phyloP scores from a whole-genome alignment of 2,329 filamentous ascomycete genomes.

The Botrytis elliptica region DNA sequence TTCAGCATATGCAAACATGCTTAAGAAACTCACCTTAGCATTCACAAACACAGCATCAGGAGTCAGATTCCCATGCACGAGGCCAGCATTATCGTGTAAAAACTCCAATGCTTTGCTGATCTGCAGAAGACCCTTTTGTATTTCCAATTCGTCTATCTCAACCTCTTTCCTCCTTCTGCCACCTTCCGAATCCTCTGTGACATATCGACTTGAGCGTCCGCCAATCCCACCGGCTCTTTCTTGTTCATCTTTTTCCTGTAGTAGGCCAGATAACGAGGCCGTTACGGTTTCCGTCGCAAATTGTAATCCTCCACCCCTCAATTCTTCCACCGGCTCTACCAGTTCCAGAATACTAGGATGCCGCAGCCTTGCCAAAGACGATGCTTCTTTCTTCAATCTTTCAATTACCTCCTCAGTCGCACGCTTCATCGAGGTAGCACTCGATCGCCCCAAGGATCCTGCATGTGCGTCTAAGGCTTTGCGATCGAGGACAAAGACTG shows the following conservation, averaged over 20 bases:
- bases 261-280: slow-evolving; percentile 75
- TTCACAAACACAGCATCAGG: slow-evolving; percentile 94
- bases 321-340: slow-evolving; percentile 93
- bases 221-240: slow-evolving; percentile 68
- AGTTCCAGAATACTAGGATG: slow-evolving; percentile 92
- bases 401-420: slow-evolving; percentile 88
- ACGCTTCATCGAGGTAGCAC: slow-evolving; percentile 70
- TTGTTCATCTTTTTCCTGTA: slow-evolving; percentile 87
- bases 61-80: slow-evolving; percentile 92
- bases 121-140: slow-evolving; percentile 93
- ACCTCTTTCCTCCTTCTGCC: slow-evolving; percentile 72
- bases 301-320: slow-evolving; percentile 83
- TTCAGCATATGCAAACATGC: slow-evolving; percentile 18
- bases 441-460: slow-evolving; percentile 59
- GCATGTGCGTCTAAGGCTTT: slow-evolving; percentile 75
- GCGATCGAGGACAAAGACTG: slow-evolving; percentile 91
- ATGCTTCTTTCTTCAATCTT: slow-evolving; percentile 86
- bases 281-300: slow-evolving; percentile 94
- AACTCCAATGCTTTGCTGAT: slow-evolving; percentile 94
- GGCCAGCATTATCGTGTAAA: slow-evolving; percentile 87
- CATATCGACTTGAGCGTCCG: slow-evolving; percentile 73
- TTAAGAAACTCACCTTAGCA: slow-evolving; percentile 65
- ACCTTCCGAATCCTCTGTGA: slow-evolving; percentile 76
- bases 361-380: slow-evolving; percentile 79
- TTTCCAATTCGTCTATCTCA: slow-evolving; percentile 94